Percentiles rank a stretch among this genome's conserved stretches.
Conservation (phyloP, 2,329 filamentous ascomycete species). For the Fusarium chaquense region DNA sequence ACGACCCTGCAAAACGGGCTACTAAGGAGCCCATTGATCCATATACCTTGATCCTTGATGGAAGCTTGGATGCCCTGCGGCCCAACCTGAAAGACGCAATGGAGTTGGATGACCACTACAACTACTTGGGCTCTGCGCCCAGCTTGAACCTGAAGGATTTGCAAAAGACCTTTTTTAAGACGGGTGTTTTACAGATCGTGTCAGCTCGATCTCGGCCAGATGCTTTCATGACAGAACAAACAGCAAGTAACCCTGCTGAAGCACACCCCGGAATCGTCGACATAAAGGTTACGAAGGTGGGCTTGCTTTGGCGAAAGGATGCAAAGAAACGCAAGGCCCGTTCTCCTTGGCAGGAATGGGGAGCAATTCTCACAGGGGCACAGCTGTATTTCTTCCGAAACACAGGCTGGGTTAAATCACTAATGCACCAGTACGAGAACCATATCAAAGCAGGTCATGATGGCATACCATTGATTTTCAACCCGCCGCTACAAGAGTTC, state of each 20-base stretch:
- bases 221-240: slow-evolving; percentile 92
- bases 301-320: slow-evolving; percentile 94
- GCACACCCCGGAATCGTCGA: slow-evolving; percentile 94
- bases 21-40: slow-evolving; percentile 91
- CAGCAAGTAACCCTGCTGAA: slow-evolving; percentile 84
- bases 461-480: slow-evolving; percentile 85
- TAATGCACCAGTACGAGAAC: slow-evolving; percentile 88
- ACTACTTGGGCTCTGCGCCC: slow-evolving; percentile 82
- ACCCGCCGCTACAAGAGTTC: slow-evolving; percentile 89
- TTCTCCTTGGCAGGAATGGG: slow-evolving; percentile 99
- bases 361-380: slow-evolving; percentile 93
- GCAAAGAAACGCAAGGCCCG: slow-evolving; percentile 92
- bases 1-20: slow-evolving; percentile 66
- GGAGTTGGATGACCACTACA: slow-evolving; percentile 91
- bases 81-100: slow-evolving; percentile 94
- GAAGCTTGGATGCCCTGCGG: slow-evolving; percentile 83
- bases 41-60: slow-evolving; percentile 92
- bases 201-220: slow-evolving; percentile 93
- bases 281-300: slow-evolving; percentile 97
- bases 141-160: slow-evolving; percentile 83
- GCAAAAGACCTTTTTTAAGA: slow-evolving; percentile 90
- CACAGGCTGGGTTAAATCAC: slow-evolving; percentile 87
- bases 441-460: slow-evolving; percentile 83
- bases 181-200: slow-evolving; percentile 92
- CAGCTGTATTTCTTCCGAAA: slow-evolving; percentile 98